Percentiles rank a stretch among this genome's conserved stretches.
Evolutionary conservation across 1,284 basidiomycete species (phyloP).

Genomic region (Puccinia hordei): DNA sequence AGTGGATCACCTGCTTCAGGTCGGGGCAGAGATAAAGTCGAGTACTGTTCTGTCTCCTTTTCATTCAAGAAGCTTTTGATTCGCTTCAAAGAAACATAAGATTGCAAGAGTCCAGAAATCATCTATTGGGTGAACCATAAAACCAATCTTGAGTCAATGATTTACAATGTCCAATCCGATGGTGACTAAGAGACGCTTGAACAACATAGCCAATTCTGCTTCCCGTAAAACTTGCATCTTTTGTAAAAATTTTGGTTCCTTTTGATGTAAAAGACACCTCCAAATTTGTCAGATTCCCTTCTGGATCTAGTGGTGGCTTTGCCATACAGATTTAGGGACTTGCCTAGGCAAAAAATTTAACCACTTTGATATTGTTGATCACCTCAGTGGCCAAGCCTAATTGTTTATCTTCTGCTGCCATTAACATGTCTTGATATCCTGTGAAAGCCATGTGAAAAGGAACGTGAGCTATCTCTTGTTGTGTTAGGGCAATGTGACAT

Average conservation of each 20-base stretch:
- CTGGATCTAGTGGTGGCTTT: neutral
- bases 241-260: too few relatives aligned
- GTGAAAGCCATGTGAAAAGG: constrained; percentile 50
- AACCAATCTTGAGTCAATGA: neutral
- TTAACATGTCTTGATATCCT: constrained; percentile 61
- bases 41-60: too few relatives aligned
- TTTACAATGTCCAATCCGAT: too few relatives aligned
- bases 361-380: too few relatives aligned
- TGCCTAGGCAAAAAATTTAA: constrained; percentile 56
- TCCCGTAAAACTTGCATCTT: too few relatives aligned
- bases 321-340: constrained; percentile 55
- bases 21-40: constrained; percentile 52
- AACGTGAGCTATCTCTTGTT: too few relatives aligned
- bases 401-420: constrained; percentile 64
- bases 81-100: constrained; percentile 58
- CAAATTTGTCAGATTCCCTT: too few relatives aligned
- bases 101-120: constrained; percentile 50
- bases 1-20: constrained; percentile 57
- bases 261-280: too few relatives aligned
- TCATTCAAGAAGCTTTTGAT: constrained; percentile 63
- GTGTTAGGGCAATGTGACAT: too few relatives aligned
- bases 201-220: too few relatives aligned
- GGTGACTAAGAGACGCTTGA: too few relatives aligned
- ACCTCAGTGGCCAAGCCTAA: constrained; percentile 65
- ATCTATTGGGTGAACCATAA: neutral